These are phyloP conservation scores for Gorgonomyces haynaldii DNA, from an alignment of 192 early-diverging fungal genomes.

Conservation along the genomic window DNA sequence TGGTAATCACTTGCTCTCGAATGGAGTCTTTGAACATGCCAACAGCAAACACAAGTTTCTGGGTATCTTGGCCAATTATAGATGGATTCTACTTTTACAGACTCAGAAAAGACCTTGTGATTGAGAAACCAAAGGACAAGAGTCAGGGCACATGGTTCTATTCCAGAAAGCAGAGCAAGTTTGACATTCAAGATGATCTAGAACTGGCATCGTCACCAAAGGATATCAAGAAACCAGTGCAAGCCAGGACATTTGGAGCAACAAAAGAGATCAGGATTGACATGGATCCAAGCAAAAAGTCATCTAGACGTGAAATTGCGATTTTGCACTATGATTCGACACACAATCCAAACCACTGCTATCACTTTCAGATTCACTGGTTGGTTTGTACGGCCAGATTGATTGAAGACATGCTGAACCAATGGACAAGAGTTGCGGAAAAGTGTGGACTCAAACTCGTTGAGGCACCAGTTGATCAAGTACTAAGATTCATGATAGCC, in stretches of 20 bases:
- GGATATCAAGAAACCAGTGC: slow-evolving; percentile 1
- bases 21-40: slow-evolving; percentile 55
- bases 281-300: slow-evolving; percentile 67
- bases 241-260: slow-evolving; percentile 3
- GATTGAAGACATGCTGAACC: slow-evolving; percentile 72
- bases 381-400: slow-evolving; percentile 80
- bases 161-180: too few relatives aligned
- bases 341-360: slow-evolving; percentile 79
- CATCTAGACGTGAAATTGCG: slow-evolving; percentile 69
- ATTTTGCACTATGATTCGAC: slow-evolving; percentile 81
- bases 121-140: background rate
- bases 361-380: slow-evolving; percentile 92
- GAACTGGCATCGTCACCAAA: background rate
- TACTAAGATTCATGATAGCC: slow-evolving; percentile 20
- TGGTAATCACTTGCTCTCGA: slow-evolving; percentile 66
- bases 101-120: slow-evolving; percentile 16
- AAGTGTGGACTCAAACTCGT: slow-evolving; percentile 80
- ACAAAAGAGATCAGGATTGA: slow-evolving; percentile 55
- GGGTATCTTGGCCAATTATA: too few relatives aligned
- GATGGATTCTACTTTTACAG: slow-evolving; percentile 89
- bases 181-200: too few relatives aligned
- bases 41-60: slow-evolving; percentile 53
- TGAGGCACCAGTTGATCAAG: slow-evolving; percentile 73
- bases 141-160: slow-evolving; percentile 2
- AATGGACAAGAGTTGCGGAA: slow-evolving; percentile 72